Conservation (phyloP, 768 basidiomycete species). For the Boletus subparvulus region DNA sequence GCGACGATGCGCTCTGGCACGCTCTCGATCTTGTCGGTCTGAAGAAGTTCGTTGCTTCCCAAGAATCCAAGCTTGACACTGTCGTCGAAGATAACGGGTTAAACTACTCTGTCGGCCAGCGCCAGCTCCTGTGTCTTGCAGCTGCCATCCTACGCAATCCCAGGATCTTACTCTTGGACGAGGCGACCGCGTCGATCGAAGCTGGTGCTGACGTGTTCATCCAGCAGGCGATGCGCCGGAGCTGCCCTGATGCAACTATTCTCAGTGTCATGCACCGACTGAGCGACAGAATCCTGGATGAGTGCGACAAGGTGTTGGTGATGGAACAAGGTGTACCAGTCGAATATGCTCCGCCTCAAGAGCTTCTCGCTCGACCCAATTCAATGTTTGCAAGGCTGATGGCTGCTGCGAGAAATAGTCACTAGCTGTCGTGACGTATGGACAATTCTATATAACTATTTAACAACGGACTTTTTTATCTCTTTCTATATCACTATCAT, state of each 20-base stretch:
- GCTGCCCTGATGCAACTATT: conserved; percentile 31
- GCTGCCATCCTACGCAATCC: conserved; percentile 32
- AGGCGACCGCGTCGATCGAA: conserved; percentile 66
- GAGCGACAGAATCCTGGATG: conserved; percentile 27
- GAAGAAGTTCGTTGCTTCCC: conserved; percentile 76
- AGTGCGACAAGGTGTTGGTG: conserved; percentile 33
- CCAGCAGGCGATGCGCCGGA: conserved; percentile 31
- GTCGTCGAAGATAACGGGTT: conserved; percentile 73
- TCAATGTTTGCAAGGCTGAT: conserved; percentile 32
- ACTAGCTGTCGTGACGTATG: not conserved
- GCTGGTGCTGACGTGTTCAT: conserved; percentile 82
- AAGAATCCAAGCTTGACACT: conserved; percentile 75
- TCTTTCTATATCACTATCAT: not conserved
- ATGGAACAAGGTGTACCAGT: conserved; percentile 40
- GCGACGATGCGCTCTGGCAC: conserved; percentile 39
- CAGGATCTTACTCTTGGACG: conserved; percentile 31
- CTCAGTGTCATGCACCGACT: conserved; percentile 33
- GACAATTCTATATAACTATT: not conserved
- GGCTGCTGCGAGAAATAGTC: conserved; percentile 21
- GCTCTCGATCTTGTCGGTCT: conserved; percentile 36
- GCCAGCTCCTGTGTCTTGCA: conserved; percentile 71
- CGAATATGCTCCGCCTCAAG: conserved; percentile 26
- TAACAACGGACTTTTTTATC: not conserved
- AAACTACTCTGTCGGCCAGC: conserved; percentile 85
- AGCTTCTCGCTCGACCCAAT: conserved; percentile 21